Base-by-base conservation (phyloP, 805 yeast genomes). In the Kluyveromyces wickerhamii region DNA sequence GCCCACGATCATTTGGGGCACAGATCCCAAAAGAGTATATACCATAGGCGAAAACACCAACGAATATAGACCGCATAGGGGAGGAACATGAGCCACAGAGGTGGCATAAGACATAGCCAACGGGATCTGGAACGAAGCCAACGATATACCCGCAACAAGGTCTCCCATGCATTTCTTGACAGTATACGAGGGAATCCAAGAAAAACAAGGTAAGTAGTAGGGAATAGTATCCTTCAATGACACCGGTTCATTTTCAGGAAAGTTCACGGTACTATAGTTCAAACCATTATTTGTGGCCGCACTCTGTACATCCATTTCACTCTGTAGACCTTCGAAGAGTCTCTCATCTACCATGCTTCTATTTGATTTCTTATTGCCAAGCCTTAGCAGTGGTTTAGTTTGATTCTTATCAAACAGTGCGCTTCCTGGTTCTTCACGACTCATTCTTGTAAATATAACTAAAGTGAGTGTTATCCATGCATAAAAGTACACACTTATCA, bases 71-170 rank as follows among this genome's bases (percentile, higher is more conserved):
- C 96, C 96, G 43, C 81, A 74, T 2, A 80, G 57, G 0, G 95
- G 84, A 8, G 92, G 89, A 9, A 85, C 79, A 47, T 79, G 85
- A 2, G 95, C 94, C 29, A 87, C 65, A 0, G 94, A 78, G 0
- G 85, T 78, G 3, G 95, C 92, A 49, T 81, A 81, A 0, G 71
- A 66, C 32, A 66, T 44, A 41, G 87, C 80, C 35, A 89, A 63
- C 1, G 98, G 97, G 32, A 89, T 75, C 54, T 88, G 96, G 59
- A 87, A 89, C 4, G 92, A 79, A 0, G 95, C 96, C 22, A 88
- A 57, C 1, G 96, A 78, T 4, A 86, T 49, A 0, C 98, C 97
- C 2, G 96, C 94, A 12, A 80, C 59, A 7, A 83, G 49, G 51
- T 89, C 98, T 14, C 75, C 69, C 2, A 72, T 16, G 27, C 78